Evolutionary conservation across 345 rosid genomes (phyloP).

Genomic region (Pugionium dolabratum): DNA sequence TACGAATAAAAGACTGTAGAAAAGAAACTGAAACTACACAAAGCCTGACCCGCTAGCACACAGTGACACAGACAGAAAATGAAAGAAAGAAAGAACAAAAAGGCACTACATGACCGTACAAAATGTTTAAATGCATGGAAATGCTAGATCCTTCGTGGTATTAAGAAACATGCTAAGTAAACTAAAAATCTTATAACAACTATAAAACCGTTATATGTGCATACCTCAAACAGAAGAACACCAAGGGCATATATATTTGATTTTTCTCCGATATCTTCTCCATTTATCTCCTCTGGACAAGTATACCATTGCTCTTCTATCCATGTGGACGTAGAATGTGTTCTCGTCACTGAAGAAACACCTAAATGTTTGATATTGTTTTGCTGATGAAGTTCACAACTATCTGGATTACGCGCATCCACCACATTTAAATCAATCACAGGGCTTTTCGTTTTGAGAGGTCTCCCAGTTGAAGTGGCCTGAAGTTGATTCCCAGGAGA

Average conservation of each 20-base stretch:
- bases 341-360: constrained; percentile 32
- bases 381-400: constrained; percentile 40
- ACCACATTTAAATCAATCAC: constrained; percentile 30
- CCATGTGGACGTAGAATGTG: constrained; percentile 42
- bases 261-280: constrained; percentile 43
- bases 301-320: constrained; percentile 68
- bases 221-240: constrained; percentile 81
- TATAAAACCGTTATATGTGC: constrained; percentile 1
- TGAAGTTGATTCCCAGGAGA: constrained; percentile 35
- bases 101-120: background rate
- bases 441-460: constrained; percentile 36
- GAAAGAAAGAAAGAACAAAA: constrained; percentile 14
- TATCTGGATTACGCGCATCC: constrained; percentile 39
- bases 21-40: constrained; percentile 6
- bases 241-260: constrained; percentile 76
- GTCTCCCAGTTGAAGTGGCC: constrained; percentile 36
- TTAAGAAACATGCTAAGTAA: background rate
- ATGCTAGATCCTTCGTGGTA: background rate
- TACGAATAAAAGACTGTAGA: background rate
- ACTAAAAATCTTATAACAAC: constrained; percentile 2
- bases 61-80: constrained; percentile 18
- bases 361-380: constrained; percentile 30
- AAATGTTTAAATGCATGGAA: background rate
- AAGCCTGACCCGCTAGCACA: constrained; percentile 15
- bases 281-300: constrained; percentile 61